Evolutionary conservation across 441 rosid species (phyloP).

Genomic region (Codiaeum variegatum): DNA sequence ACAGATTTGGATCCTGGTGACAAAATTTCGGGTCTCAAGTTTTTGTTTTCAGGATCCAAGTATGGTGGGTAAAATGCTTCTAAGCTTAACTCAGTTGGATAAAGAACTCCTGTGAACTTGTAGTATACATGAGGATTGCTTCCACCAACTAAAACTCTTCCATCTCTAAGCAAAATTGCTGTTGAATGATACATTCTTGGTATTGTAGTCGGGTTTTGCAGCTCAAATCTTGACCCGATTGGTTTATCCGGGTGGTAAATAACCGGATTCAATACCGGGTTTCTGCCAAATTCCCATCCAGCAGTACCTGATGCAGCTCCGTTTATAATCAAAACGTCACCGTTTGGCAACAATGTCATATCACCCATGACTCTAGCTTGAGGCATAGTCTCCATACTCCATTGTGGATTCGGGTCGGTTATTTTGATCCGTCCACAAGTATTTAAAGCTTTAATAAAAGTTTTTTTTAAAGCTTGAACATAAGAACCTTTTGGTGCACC

Average conservation of each 20-base stretch:
- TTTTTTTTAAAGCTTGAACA: constrained; percentile 18
- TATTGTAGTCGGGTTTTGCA: constrained; percentile 37
- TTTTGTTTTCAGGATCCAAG: constrained; percentile 29
- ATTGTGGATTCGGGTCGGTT: constrained; percentile 42
- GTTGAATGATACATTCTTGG: constrained; percentile 89
- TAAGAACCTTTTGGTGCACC: constrained; percentile 64
- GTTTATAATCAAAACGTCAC: constrained; percentile 60
- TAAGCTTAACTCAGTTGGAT: constrained; percentile 71
- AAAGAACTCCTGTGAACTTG: constrained; percentile 52
- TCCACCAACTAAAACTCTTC: constrained; percentile 71
- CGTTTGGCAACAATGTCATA: constrained; percentile 68
- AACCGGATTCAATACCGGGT: constrained; percentile 49
- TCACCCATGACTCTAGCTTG: constrained; percentile 74
- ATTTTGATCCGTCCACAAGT: constrained; percentile 70
- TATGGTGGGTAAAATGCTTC: constrained; percentile 75
- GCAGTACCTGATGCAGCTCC: constrained; percentile 66
- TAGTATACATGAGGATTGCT: constrained; percentile 69
- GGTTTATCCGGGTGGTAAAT: constrained; percentile 41
- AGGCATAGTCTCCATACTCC: constrained; percentile 83
- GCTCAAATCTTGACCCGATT: constrained; percentile 35
- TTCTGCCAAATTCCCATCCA: constrained; percentile 64
- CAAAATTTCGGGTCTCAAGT: constrained; percentile 42
- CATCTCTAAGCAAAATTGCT: constrained; percentile 58
- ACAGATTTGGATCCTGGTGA: constrained; percentile 25
- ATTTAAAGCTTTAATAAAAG: constrained; percentile 45